Percentiles rank a stretch among this genome's conserved stretches.
These are phyloP conservation scores for Dactylonectria macrodidyma DNA, from an alignment of 2,329 filamentous ascomycete species.

Conservation along the genomic window DNA sequence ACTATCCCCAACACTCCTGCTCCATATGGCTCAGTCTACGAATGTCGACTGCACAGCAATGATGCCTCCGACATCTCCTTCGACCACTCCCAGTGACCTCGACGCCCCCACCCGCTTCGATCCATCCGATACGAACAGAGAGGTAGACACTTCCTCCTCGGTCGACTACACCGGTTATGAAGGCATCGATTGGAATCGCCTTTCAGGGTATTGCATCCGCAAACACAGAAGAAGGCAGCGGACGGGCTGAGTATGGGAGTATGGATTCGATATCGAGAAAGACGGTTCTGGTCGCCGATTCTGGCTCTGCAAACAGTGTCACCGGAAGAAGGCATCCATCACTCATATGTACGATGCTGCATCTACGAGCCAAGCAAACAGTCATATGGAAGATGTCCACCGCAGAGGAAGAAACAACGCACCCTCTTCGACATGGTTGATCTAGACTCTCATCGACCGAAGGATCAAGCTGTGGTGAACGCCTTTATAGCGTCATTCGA, in stretches of 20 bases:
- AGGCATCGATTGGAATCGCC: constrained; percentile 2
- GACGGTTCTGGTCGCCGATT: background rate
- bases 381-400: no score
- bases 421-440: no score
- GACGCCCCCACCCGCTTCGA: background rate
- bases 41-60: constrained; percentile 2
- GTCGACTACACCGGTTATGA: background rate
- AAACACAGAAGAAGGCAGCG: constrained; percentile 2
- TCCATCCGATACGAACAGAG: background rate
- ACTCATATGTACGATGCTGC: no score
- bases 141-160: constrained; percentile 1
- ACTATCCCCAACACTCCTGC: background rate
- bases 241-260: constrained; percentile 1
- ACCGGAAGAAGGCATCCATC: no score
- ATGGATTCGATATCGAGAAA: constrained; percentile 3
- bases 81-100: background rate
- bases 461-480: no score
- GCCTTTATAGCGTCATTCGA: no score
- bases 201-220: background rate
- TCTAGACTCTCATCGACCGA: no score
- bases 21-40: constrained; percentile 1
- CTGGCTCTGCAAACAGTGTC: no score
- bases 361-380: no score
- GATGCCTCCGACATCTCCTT: background rate
- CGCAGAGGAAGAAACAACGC: no score